Evolutionary conservation across 176 grass and related monocot genomes (phyloP), one percentile per base, ranked within the genome.

Genomic region (Zoysia japonica): DNA sequence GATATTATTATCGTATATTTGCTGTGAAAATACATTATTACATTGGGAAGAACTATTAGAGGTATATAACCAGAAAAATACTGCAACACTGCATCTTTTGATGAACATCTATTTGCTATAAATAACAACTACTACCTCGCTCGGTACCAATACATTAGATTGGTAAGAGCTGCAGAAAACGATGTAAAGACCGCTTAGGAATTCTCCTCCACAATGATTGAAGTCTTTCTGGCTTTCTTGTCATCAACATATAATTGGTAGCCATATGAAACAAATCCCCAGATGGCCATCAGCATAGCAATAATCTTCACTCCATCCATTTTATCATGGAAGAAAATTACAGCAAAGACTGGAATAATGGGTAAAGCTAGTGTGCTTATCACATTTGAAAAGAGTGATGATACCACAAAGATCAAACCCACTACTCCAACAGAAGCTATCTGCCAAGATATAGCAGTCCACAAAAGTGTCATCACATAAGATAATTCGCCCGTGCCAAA

Each of bases 331-430:
- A 99, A 95, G 81, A 99, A 95, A 17, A 99, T 86, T 52, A 95
- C 90, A 41, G 92, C 90, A 20, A 95, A 95, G 75, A 91, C 57
- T 60, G 90, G 92, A 79, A 98, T 78, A 17, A 94, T 77, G 20
- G 96, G 96, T 73, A 93, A 74, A 51, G 90, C 85, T 43, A 99
- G 68, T 15, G 92, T 94, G 82, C 96, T 92, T 62, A 95, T 97
- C 63, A 89, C 95, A 85, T 94, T 97, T 38, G 95, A 92, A 79
- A 99, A 99, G 47, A 99, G 88, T 9, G 96, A 95, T 37, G 96
- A 93, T 39, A 95, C 86, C 52, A 89, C 82, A 86, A 99, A 95
- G 73, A 99, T 75, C 65, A 95, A 85, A n/a, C 96, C 96, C 66
- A 99, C 96, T 67, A 92, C 83, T 81, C 96, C 96, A 38, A 99